A percentile compares a stretch with the other conserved stretches of the same genome.
Conservation (phyloP, 441 rosid genomes). For the Gossypium gossypioides region DNA sequence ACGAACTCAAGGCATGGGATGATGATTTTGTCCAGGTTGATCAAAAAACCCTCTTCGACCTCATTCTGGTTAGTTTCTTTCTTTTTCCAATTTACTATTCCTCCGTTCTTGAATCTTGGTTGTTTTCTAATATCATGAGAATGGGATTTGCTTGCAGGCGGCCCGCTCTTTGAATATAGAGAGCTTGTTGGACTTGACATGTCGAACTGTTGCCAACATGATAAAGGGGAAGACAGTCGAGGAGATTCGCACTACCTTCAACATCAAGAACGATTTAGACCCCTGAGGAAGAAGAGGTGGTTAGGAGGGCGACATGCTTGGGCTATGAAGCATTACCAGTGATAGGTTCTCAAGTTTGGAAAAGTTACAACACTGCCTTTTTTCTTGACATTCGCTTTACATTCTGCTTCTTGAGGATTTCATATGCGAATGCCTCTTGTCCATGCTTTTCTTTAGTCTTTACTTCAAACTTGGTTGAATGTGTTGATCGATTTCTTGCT, state of each 20-base stretch:
- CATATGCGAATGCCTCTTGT: neutral
- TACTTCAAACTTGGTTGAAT: neutral
- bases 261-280: neutral
- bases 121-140: neutral
- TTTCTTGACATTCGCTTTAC: neutral
- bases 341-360: neutral
- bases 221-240: conserved; percentile 4
- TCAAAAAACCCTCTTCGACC: conserved; percentile 42
- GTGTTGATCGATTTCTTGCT: neutral
- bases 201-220: conserved; percentile 12
- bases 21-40: conserved; percentile 35
- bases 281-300: neutral
- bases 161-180: conserved; percentile 8
- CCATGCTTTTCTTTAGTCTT: neutral
- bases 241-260: neutral
- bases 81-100: neutral
- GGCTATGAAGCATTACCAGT: neutral
- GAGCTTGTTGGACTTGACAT: neutral
- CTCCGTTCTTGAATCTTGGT: neutral
- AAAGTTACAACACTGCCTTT: neutral
- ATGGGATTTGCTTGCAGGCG: neutral
- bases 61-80: conserved; percentile 27
- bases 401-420: neutral
- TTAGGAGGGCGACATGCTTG: conserved; percentile 8
- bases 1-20: conserved; percentile 33